Percentiles rank a stretch among this genome's conserved stretches.
Evolutionary conservation across 1,139 yeast species (phyloP).

Genomic region (Yamadazyma siamensis): DNA sequence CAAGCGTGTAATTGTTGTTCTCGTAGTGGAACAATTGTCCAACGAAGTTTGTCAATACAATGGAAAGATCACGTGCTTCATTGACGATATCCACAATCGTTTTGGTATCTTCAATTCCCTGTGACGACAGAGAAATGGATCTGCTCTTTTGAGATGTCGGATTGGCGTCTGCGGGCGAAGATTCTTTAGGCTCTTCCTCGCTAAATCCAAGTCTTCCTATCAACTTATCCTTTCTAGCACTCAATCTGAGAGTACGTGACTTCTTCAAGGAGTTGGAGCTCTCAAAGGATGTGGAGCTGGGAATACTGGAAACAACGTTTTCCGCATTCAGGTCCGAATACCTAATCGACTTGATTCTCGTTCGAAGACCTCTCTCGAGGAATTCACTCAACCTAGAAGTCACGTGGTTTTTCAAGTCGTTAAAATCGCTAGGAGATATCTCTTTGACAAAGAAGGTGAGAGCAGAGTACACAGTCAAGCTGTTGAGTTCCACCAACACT

Average conservation of each 20-base stretch:
- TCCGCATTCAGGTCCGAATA: slow-evolving; percentile 9
- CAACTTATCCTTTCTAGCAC: slow-evolving; percentile 25
- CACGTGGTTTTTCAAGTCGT: slow-evolving; percentile 28
- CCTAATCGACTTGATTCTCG: slow-evolving; percentile 21
- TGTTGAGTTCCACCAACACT: slow-evolving; percentile 34
- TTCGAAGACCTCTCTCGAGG: slow-evolving; percentile 24
- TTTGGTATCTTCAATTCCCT: slow-evolving; percentile 35
- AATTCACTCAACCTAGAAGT: slow-evolving; percentile 24
- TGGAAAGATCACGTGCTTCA: slow-evolving; percentile 33
- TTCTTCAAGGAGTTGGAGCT: slow-evolving; percentile 21
- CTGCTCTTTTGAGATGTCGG: slow-evolving; percentile 3
- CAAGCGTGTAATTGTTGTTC: slow-evolving; percentile 45
- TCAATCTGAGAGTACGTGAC: slow-evolving; percentile 31
- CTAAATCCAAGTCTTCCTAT: slow-evolving; percentile 16
- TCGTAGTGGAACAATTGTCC: slow-evolving; percentile 66
- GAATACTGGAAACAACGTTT: background rate
- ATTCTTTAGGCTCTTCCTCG: slow-evolving; percentile 10
- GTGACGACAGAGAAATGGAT: slow-evolving; percentile 7
- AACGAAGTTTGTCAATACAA: slow-evolving; percentile 61
- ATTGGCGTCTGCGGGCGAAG: slow-evolving; percentile 3
- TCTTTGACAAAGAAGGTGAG: slow-evolving; percentile 65
- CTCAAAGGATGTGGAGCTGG: slow-evolving; percentile 7
- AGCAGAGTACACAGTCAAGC: slow-evolving; percentile 55
- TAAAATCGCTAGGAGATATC: slow-evolving; percentile 35
- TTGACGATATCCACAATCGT: slow-evolving; percentile 41